These are phyloP conservation scores for Porphyrellus cyaneotinctus DNA, from an alignment of 768 basidiomycete species.

Conservation along the genomic window DNA sequence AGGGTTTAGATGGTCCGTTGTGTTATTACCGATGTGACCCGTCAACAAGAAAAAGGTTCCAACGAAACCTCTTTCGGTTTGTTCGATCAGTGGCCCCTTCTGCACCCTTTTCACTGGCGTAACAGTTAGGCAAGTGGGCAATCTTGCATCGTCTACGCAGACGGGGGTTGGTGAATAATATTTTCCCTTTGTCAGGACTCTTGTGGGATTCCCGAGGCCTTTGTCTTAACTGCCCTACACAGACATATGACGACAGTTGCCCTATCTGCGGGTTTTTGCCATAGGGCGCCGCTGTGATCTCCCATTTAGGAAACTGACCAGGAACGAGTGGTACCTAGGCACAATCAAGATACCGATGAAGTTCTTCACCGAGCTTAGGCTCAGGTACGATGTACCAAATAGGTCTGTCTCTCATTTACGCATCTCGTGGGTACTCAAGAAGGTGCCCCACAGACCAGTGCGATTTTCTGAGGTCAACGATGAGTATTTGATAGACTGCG, in stretches of 20 bases:
- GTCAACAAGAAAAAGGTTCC: conserved; percentile 3
- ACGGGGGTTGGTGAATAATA: not conserved
- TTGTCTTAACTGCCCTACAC: not conserved
- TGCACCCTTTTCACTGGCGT: not conserved
- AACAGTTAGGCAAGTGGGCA: conserved; percentile 1
- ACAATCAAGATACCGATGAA: conserved; percentile 9
- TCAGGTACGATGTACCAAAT: conserved; percentile 12
- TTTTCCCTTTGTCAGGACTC: not conserved
- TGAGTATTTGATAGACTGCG: not conserved
- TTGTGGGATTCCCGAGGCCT: not conserved
- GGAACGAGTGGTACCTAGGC: conserved; percentile 9
- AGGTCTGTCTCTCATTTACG: conserved; percentile 3
- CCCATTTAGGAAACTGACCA: not conserved
- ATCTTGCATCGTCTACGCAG: conserved; percentile 4
- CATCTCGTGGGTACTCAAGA: not conserved
- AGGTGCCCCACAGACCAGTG: not conserved
- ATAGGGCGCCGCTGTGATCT: not conserved
- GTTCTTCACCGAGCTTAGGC: conserved; percentile 6
- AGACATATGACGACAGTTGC: not conserved
- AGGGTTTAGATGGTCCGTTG: not conserved
- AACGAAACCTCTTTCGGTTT: not conserved
- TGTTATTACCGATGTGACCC: conserved; percentile 17
- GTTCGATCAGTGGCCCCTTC: conserved; percentile 5
- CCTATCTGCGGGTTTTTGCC: not conserved
- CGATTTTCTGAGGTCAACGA: not conserved